A percentile compares a stretch with the other conserved stretches of the same genome.
These are phyloP conservation scores for Jaltomata sinuosa DNA, from an alignment of 257 asterid genomes.

Conservation along the genomic window DNA sequence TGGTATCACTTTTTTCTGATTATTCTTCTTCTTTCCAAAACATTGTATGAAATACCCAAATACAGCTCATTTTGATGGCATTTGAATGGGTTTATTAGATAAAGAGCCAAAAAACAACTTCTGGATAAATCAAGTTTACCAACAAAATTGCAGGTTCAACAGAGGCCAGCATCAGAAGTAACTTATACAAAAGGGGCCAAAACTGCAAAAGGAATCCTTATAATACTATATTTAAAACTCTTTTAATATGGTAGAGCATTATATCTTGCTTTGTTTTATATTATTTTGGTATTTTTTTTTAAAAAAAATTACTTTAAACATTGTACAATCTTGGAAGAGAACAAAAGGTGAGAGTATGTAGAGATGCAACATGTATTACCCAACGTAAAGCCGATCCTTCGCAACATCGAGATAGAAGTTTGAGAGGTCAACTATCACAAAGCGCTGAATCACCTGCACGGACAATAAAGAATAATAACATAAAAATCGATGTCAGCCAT, in stretches of 20 bases:
- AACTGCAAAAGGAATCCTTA: neutral
- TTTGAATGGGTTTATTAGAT: neutral
- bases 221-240: neutral
- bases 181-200: neutral
- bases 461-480: slow-evolving; percentile 3
- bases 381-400: slow-evolving; percentile 95
- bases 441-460: slow-evolving; percentile 78
- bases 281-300: neutral
- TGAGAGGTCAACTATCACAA: slow-evolving; percentile 89
- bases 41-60: neutral
- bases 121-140: neutral
- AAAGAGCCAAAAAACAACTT: neutral
- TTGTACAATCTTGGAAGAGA: neutral
- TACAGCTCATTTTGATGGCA: neutral
- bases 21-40: neutral
- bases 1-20: neutral
- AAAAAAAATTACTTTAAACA: neutral
- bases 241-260: neutral
- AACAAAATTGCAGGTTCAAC: neutral
- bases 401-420: slow-evolving; percentile 92
- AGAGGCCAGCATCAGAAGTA: neutral
- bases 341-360: neutral
- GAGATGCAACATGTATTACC: slow-evolving; percentile 36
- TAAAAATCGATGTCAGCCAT: neutral
- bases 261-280: neutral